Percentiles rank a stretch among this genome's conserved stretches.
phyloP scores from a whole-genome alignment of 768 basidiomycete genomes.

The Termitomyces heimii region DNA sequence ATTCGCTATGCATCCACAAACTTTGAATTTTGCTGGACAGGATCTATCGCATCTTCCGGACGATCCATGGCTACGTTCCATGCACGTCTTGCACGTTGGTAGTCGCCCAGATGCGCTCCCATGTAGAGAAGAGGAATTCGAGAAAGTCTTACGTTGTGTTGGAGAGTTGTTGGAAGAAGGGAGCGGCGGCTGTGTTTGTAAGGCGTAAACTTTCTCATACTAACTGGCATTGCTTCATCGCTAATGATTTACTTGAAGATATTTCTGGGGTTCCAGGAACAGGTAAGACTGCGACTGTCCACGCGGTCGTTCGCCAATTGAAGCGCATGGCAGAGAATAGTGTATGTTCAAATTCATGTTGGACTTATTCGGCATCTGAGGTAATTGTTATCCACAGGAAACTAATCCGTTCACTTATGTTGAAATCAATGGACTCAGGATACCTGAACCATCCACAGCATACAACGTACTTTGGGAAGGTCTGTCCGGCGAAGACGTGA shows the following conservation, averaged over 20 bases:
- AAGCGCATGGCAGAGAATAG: slow-evolving; percentile 82
- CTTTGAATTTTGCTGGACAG: slow-evolving; percentile 22
- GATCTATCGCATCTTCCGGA: slow-evolving; percentile 51
- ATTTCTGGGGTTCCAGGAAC: slow-evolving; percentile 99
- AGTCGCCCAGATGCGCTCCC: slow-evolving; percentile 87
- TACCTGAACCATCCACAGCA: slow-evolving; percentile 89
- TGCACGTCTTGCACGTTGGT: slow-evolving; percentile 90
- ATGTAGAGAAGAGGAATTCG: slow-evolving; percentile 84
- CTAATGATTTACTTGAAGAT: slow-evolving; percentile 42
- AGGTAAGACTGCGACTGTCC: slow-evolving; percentile 97
- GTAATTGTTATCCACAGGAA: slow-evolving; percentile 48
- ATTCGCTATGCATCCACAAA: slow-evolving; percentile 22
- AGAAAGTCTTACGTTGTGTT: slow-evolving; percentile 65
- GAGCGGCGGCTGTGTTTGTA: slow-evolving; percentile 93
- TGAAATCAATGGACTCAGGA: slow-evolving; percentile 93
- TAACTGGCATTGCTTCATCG: slow-evolving; percentile 5
- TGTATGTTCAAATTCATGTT: slow-evolving; percentile 36
- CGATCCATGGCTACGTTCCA: slow-evolving; percentile 82
- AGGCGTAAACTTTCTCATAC: slow-evolving; percentile 22
- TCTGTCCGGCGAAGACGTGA: slow-evolving; percentile 73
- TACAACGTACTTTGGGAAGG: slow-evolving; percentile 92
- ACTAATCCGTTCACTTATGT: slow-evolving; percentile 92
- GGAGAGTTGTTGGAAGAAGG: slow-evolving; percentile 88
- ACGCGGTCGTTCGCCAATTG: slow-evolving; percentile 84
- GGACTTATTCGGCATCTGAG: not conserved